Percentiles rank a stretch among this genome's conserved stretches.
These are phyloP conservation scores for Zoysia matrella DNA, from an alignment of 202 grass and related monocot species.

Conservation along the genomic window DNA sequence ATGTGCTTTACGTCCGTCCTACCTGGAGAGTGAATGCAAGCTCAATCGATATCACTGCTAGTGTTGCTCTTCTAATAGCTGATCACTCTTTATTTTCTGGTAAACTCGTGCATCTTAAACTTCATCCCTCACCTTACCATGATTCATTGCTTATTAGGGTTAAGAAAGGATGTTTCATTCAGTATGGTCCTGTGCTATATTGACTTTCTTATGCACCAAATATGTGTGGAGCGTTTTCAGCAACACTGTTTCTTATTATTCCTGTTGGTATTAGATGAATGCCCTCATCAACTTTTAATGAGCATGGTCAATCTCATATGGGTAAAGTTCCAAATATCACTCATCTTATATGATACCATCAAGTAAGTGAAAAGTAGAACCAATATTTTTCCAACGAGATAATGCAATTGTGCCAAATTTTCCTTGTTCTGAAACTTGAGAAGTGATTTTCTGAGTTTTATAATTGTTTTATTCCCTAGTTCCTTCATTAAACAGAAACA, in stretches of 20 bases:
- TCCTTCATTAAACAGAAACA: not conserved
- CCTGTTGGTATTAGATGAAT: conserved; percentile 2
- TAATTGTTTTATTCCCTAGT: not conserved
- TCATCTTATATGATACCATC: conserved; percentile 18
- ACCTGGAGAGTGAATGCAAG: conserved; percentile 73
- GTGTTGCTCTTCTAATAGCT: conserved; percentile 80
- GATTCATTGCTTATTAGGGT: conserved; percentile 13
- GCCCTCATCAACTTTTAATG: conserved; percentile 11
- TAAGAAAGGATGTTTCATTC: not conserved
- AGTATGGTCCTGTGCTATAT: not conserved
- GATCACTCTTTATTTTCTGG: conserved; percentile 86
- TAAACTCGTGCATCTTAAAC: conserved; percentile 34
- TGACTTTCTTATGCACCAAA: not conserved
- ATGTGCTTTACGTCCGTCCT: conserved; percentile 63
- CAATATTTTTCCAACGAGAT: not conserved
- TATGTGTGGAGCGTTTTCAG: conserved; percentile 26
- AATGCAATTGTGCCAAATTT: not conserved
- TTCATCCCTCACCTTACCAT: not conserved
- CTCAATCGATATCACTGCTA: conserved; percentile 59
- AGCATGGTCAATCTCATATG: not conserved
- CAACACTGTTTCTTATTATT: conserved; percentile 14
- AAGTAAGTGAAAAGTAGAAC: conserved; percentile 11
- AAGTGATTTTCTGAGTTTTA: not conserved
- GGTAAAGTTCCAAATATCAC: conserved; percentile 18
- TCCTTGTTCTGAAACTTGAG: not conserved